A percentile compares a stretch with the other conserved stretches of the same genome.
These are phyloP conservation scores for Pythium inflatum DNA, from an alignment of 352 stramenopile genomes.

Conservation along the genomic window DNA sequence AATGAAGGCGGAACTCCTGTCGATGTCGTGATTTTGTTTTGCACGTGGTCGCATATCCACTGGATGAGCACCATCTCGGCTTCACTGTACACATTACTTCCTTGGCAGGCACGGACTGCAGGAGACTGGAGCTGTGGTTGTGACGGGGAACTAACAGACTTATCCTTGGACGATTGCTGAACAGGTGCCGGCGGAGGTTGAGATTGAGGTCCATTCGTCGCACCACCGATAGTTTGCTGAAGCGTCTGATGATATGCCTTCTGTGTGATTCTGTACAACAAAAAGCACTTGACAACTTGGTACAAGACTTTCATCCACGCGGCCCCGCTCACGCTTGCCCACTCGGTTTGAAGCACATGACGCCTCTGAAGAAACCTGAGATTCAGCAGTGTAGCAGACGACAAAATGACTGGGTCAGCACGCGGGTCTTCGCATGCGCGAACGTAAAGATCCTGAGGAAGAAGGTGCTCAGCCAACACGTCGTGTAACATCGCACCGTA, in stretches of 20 bases:
- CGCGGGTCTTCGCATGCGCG: slow-evolving; percentile 71
- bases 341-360: slow-evolving; percentile 61
- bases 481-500: slow-evolving; percentile 92
- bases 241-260: slow-evolving; percentile 51
- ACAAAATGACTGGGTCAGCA: slow-evolving; percentile 51
- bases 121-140: neutral
- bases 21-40: slow-evolving; percentile 25
- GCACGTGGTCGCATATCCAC: slow-evolving; percentile 87
- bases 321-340: slow-evolving; percentile 43
- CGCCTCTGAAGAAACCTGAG: slow-evolving; percentile 66
- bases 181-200: slow-evolving; percentile 16
- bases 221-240: slow-evolving; percentile 11
- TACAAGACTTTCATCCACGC: slow-evolving; percentile 90
- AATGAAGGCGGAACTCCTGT: neutral
- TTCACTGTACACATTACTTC: slow-evolving; percentile 93
- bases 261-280: slow-evolving; percentile 88
- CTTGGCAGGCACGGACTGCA: slow-evolving; percentile 40
- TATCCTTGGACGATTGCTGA: slow-evolving; percentile 18
- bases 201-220: neutral
- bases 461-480: slow-evolving; percentile 77
- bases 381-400: slow-evolving; percentile 35
- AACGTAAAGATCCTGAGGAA: slow-evolving; percentile 84
- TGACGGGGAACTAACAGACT: neutral
- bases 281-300: slow-evolving; percentile 93
- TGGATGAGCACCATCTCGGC: slow-evolving; percentile 91